Base-by-base conservation (phyloP, 2,329 filamentous ascomycete species). In the Cladosporium sp. region DNA sequence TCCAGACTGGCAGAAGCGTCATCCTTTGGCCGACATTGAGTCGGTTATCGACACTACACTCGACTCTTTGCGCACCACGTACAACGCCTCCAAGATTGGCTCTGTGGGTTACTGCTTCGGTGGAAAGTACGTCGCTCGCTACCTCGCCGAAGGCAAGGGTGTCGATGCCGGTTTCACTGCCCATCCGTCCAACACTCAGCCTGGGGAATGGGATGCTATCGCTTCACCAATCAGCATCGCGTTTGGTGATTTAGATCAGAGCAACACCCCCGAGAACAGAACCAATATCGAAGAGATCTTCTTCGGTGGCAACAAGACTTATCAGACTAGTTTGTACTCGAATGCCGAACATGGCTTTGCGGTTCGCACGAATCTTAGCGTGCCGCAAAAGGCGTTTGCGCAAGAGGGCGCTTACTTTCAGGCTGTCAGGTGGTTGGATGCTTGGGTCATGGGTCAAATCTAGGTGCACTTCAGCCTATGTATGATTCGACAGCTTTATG, bases 101-200 rank as follows among this genome's bases (percentile, higher is more conserved):
- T 82, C 79, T 14, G 82, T 86, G 0, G 88, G 88, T 0, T 91
- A 91, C 74, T 92, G 89, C 74, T 89, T 91, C 65, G 88, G 89
- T 38, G 88, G 81, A 58, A 89, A 89, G 83, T 92, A 89, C 72
- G 84, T 90, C 36, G 78, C 82, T 52, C 84, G 88, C 34, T 85
- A 86, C 75, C 80, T 82, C 3, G 75, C 76, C 22, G 60, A 76
- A 58, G 85, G 83, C 61, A 77, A 61, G 47, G 66, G 66, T 8
- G 63, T 90, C 64, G 76, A 87, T 51, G 87, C 82, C 57, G 88
- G 87, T 40, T 92, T 82, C 74, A 72, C 84, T 17, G 88, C 88
- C 1, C 88, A 92, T 72, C 88, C 88, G 0, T 88, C 85, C 7
- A 87, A 87, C 63, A 80, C 90, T 30, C 79, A 83, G 5, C 77